Evolutionary conservation across 257 asterid genomes (phyloP).

Genomic region (Solanum stenotomum): DNA sequence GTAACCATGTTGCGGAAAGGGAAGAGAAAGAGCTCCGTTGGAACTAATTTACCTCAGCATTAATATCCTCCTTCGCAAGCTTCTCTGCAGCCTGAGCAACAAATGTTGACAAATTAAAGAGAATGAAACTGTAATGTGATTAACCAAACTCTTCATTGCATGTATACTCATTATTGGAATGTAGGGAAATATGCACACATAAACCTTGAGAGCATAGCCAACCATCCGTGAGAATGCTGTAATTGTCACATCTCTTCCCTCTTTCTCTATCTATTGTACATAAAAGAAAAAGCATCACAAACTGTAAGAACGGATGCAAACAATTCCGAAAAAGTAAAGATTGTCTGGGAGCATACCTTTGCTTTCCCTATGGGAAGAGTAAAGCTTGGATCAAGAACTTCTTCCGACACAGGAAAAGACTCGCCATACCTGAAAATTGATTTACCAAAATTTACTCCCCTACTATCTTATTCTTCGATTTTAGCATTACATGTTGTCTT

Average conservation of each 20-base stretch:
- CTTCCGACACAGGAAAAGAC: constrained; percentile 35
- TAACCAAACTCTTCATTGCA: no score
- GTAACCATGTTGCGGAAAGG: not conserved
- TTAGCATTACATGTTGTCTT: not conserved
- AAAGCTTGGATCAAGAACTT: constrained; percentile 37
- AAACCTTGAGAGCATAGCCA: constrained; percentile 45
- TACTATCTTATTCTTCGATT: not conserved
- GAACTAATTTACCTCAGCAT: constrained; percentile 53
- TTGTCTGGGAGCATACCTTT: constrained; percentile 20
- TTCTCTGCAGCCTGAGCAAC: constrained; percentile 61
- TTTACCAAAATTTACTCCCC: not conserved
- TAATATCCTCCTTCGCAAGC: constrained; percentile 63
- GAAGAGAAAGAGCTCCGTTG: not conserved
- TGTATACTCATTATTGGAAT: not conserved
- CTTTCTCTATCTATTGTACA: constrained; percentile 24
- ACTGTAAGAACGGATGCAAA: not conserved
- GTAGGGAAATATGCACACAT: not conserved
- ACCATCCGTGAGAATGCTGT: constrained; percentile 40
- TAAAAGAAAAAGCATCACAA: not conserved
- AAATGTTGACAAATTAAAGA: not conserved
- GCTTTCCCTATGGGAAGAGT: constrained; percentile 40
- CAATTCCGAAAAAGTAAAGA: not conserved
- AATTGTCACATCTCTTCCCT: constrained; percentile 37
- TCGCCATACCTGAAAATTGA: constrained; percentile 28
- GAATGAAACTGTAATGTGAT: not conserved